These are phyloP conservation scores for Trichoderma orchidacearum DNA, from an alignment of 495 filamentous ascomycete species.

Conservation along the genomic window DNA sequence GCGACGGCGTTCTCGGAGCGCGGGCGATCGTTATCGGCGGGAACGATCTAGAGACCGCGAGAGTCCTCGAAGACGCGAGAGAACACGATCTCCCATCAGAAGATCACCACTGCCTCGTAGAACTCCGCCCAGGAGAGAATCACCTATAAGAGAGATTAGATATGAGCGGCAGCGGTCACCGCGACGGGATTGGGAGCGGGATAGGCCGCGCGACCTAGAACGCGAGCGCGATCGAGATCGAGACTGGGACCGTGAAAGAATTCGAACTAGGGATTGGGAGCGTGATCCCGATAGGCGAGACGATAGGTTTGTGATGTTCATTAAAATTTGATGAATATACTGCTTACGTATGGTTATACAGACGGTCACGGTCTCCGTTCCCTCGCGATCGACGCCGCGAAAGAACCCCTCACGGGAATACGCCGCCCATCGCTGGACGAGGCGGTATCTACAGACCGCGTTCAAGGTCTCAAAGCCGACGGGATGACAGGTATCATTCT, in stretches of 20 bases:
- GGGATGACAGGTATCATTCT: constrained; percentile 26
- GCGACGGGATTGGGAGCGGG: constrained; percentile 11
- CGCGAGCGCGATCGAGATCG: constrained; percentile 3
- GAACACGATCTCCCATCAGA: constrained; percentile 19
- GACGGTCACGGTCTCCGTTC: constrained; percentile 31
- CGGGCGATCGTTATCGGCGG: constrained; percentile 1
- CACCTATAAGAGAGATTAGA: constrained; percentile 6
- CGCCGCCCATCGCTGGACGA: constrained; percentile 16
- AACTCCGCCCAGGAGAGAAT: constrained; percentile 5
- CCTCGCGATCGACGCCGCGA: constrained; percentile 26
- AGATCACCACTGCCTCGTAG: constrained; percentile 18
- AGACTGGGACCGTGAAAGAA: background rate
- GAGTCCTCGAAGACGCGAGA: constrained; percentile 9
- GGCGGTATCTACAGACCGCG: constrained; percentile 23
- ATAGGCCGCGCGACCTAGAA: constrained; percentile 8
- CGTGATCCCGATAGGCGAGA: background rate
- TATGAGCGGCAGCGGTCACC: constrained; percentile 18
- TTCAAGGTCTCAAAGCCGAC: constrained; percentile 25
- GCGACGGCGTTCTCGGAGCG: constrained; percentile 1
- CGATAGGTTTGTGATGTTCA: constrained; percentile 1
- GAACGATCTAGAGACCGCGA: constrained; percentile 9
- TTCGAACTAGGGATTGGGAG: background rate
- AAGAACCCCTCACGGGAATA: constrained; percentile 22
- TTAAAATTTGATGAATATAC: background rate
- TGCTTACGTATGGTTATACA: background rate